These are phyloP conservation scores for Balansia obtecta DNA, from an alignment of 2,329 filamentous ascomycete species.

Conservation along the genomic window DNA sequence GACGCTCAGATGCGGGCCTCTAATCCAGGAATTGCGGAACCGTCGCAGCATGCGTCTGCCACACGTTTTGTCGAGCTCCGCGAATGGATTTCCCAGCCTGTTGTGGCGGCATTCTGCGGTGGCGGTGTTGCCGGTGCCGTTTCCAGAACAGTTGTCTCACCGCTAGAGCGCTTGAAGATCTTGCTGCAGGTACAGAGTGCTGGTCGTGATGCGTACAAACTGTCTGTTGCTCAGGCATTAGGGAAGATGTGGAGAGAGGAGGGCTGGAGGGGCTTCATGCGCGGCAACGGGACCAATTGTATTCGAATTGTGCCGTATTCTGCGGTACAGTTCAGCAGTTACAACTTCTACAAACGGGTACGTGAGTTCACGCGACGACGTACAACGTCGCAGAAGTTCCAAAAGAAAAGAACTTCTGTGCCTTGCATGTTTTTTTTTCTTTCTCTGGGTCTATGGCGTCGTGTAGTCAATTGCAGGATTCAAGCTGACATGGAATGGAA, in stretches of 20 bases:
- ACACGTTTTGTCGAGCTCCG: conserved; percentile 22
- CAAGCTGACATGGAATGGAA: background rate
- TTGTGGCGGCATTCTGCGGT: conserved; percentile 84
- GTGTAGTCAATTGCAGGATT: background rate
- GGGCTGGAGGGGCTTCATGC: conserved; percentile 94
- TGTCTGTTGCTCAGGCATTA: conserved; percentile 80
- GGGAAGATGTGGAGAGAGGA: conserved; percentile 95
- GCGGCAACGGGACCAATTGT: conserved; percentile 96
- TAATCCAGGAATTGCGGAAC: conserved; percentile 14
- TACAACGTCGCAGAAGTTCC: background rate
- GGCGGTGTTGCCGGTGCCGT: conserved; percentile 92
- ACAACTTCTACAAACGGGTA: conserved; percentile 93
- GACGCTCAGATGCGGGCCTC: conserved; percentile 13
- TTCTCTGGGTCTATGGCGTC: background rate
- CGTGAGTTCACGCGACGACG: conserved; percentile 15
- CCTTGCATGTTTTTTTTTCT: too few relatives aligned
- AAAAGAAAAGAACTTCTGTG: background rate
- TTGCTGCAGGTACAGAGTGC: conserved; percentile 92
- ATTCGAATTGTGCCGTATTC: conserved; percentile 97
- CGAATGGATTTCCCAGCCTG: conserved; percentile 60
- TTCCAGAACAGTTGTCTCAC: conserved; percentile 94
- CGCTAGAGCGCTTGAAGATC: conserved; percentile 91
- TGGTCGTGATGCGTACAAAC: conserved; percentile 82
- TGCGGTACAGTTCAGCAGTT: conserved; percentile 94
- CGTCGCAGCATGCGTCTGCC: conserved; percentile 10